Base-by-base conservation (phyloP, 345 rosid genomes). In the Microthlaspi erraticum region DNA sequence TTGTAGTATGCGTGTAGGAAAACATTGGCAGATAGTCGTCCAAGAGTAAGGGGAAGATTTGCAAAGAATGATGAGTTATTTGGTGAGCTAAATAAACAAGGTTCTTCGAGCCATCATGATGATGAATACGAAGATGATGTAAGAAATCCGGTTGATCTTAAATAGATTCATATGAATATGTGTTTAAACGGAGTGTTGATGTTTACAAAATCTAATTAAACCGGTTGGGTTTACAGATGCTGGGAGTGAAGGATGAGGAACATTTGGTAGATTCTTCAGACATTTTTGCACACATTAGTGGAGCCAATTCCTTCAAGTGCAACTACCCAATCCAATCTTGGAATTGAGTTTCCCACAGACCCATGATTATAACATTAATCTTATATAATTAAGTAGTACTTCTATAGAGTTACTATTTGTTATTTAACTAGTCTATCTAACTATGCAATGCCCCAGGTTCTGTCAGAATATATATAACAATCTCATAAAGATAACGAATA, bases 31-130 rank as follows among this genome's bases (percentile, higher is more conserved):
- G 96, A 94, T 66, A 94, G 96, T 80, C 76, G 96, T 49, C 99
- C 97, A 13, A 81, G 97, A 74, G 96, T 94, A 0, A 79, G 96
- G 68, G 97, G 99, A 77, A 83, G 99, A 74, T 94, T 94, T 64
- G 99, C 99, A 0, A 94, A 85, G 80, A 93, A 90, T 41, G 92
- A 93, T 49, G 96, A 90, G n/a, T n/a, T n/a, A 4, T 87, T 83
- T 19, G 85, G 88, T 53, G 94, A 90, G 36, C 80, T 63, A 55
- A 74, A 54, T 8, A 80, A 85, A 62, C 79, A 80, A 53, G 74
- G 73, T 61, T 77, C 80, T 60, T 76, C 89, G 74, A 81, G 76
- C 53, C 95, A 81, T 66, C 94, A 86, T 43, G 92, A 89, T 26
- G 89, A 85, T 16, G 90, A 93, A n/a, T 88, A 93, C 5, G 90